Evolutionary conservation across 1,284 basidiomycete species (phyloP).

Genomic region (Nidula niveotomentosa): DNA sequence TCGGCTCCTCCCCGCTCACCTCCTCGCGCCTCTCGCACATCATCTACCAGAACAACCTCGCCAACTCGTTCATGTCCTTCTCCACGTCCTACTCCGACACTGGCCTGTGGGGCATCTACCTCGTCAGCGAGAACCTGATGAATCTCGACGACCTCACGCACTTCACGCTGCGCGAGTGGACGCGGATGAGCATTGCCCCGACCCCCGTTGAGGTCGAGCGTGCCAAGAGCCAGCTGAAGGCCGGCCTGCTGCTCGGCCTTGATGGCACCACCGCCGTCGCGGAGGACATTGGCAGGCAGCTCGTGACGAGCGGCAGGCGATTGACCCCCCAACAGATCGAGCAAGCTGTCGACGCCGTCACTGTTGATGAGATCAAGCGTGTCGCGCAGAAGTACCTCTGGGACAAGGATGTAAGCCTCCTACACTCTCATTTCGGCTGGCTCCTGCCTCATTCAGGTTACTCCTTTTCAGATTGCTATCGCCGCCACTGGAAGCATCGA

Average conservation of each 20-base stretch:
- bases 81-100: constrained; percentile 99
- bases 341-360: constrained; percentile 88
- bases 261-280: constrained; percentile 97
- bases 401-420: constrained; percentile 81
- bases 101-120: constrained; percentile 99
- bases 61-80: constrained; percentile 99
- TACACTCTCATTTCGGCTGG: constrained; percentile 4
- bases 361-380: constrained; percentile 88
- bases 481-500: constrained; percentile 86
- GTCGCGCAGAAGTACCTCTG: constrained; percentile 97
- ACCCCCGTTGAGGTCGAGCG: constrained; percentile 90
- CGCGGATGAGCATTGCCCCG: constrained; percentile 90
- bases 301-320: constrained; percentile 91
- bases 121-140: constrained; percentile 91
- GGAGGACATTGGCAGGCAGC: constrained; percentile 97
- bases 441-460: background rate
- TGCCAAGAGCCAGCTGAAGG: constrained; percentile 98
- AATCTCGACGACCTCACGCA: constrained; percentile 95
- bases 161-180: constrained; percentile 97
- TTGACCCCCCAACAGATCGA: constrained; percentile 95
- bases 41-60: constrained; percentile 92
- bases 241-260: constrained; percentile 85
- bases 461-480: constrained; percentile 62
- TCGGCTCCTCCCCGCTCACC: constrained; percentile 89
- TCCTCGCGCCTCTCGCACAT: constrained; percentile 93